Evolutionary conservation across 495 filamentous ascomycete genomes (phyloP).

Genomic region (Aspergillus conjunctus): DNA sequence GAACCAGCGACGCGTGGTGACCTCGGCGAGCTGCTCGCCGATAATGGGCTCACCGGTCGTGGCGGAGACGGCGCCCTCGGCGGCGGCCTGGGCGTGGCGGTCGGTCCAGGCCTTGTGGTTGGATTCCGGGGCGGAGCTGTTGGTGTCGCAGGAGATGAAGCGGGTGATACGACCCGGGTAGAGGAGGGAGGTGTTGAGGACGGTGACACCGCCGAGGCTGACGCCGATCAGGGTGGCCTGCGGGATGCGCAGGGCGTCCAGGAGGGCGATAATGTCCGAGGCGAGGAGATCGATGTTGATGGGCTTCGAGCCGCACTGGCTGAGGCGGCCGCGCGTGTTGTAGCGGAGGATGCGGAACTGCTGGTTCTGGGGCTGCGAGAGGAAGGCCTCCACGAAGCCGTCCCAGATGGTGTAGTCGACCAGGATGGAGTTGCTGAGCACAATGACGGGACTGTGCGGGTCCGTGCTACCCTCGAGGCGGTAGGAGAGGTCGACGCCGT

Average conservation of each 20-base stretch:
- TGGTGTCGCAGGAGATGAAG: slow-evolving; percentile 80
- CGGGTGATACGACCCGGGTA: slow-evolving; percentile 58
- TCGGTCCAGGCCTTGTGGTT: slow-evolving; percentile 78
- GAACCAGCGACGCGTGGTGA: slow-evolving; percentile 77
- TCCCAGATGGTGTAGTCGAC: slow-evolving; percentile 78
- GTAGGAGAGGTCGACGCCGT: slow-evolving; percentile 69
- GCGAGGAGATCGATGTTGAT: slow-evolving; percentile 66
- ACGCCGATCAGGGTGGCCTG: slow-evolving; percentile 71
- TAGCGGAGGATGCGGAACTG: slow-evolving; percentile 73
- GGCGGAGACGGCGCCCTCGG: slow-evolving; percentile 46
- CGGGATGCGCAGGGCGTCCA: slow-evolving; percentile 61
- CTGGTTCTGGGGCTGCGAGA: slow-evolving; percentile 57
- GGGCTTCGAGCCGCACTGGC: slow-evolving; percentile 44
- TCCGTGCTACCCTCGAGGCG: slow-evolving; percentile 71
- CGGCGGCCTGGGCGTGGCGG: slow-evolving; percentile 67
- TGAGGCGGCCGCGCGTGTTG: slow-evolving; percentile 63
- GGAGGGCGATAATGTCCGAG: slow-evolving; percentile 61
- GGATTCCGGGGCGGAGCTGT: slow-evolving; percentile 62
- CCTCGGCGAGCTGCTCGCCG: slow-evolving; percentile 59
- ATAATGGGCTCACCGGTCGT: slow-evolving; percentile 56
- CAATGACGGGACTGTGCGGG: slow-evolving; percentile 65
- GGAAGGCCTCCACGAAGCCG: slow-evolving; percentile 60
- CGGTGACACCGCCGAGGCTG: slow-evolving; percentile 74
- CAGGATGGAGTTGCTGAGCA: slow-evolving; percentile 75
- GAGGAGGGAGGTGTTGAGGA: slow-evolving; percentile 67